Evolutionary conservation across 352 stramenopile species (phyloP).

Genomic region (Globisporangium okanoganense): DNA sequence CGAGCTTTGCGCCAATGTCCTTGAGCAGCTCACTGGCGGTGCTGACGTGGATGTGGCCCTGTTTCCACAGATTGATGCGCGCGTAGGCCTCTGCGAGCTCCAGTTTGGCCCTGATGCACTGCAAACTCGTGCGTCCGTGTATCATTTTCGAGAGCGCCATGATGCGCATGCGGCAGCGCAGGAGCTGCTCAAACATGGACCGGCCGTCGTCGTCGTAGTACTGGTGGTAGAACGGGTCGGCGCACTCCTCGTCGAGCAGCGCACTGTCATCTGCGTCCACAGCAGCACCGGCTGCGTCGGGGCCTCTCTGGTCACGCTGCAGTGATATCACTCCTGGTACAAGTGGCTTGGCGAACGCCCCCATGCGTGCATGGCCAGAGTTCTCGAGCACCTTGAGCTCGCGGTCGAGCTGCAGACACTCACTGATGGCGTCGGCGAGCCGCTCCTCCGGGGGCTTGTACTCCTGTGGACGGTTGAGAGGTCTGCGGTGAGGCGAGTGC

Average conservation of each 20-base stretch:
- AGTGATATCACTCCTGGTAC: slow-evolving; percentile 4
- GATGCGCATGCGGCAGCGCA: slow-evolving; percentile 49
- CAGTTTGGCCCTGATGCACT: slow-evolving; percentile 40
- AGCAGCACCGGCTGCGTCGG: background rate
- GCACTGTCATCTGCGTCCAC: slow-evolving; percentile 2
- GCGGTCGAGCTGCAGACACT: slow-evolving; percentile 31
- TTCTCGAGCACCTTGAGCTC: slow-evolving; percentile 66
- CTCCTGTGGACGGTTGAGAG: background rate
- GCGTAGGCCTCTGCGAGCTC: slow-evolving; percentile 55
- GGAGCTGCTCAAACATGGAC: slow-evolving; percentile 56
- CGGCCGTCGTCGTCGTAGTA: slow-evolving; percentile 57
- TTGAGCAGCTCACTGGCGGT: slow-evolving; percentile 35
- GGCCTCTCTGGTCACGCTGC: slow-evolving; percentile 10
- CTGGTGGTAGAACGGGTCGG: slow-evolving; percentile 52
- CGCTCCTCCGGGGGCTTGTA: slow-evolving; percentile 27
- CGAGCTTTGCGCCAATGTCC: slow-evolving; percentile 17
- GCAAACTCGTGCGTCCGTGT: slow-evolving; percentile 30
- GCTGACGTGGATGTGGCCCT: slow-evolving; percentile 43
- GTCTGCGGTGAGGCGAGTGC: slow-evolving; percentile 3
- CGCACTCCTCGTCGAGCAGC: slow-evolving; percentile 29
- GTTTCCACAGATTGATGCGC: slow-evolving; percentile 65
- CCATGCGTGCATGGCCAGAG: slow-evolving; percentile 48
- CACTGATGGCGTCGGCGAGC: slow-evolving; percentile 15
- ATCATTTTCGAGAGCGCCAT: slow-evolving; percentile 53
- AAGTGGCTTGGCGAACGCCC: slow-evolving; percentile 56